A percentile compares a stretch with the other conserved stretches of the same genome.
Conservation (phyloP, 108 stramenopile species). For the Phaeodactylum tricornutum region DNA sequence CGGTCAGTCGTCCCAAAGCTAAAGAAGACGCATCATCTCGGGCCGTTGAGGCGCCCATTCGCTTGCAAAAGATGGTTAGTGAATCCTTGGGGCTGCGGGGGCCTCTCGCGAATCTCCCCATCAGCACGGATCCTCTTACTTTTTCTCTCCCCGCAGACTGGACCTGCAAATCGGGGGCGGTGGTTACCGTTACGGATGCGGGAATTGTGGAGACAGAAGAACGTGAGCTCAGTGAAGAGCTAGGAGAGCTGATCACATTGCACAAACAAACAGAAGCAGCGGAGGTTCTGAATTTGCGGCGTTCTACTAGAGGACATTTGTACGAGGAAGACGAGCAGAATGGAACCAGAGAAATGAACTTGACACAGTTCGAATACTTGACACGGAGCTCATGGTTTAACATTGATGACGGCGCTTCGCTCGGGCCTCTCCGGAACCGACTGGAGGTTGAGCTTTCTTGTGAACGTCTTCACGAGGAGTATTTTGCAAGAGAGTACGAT, state of each 20-base stretch:
- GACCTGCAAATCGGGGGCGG: constrained; percentile 15
- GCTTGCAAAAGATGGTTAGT: constrained; percentile 24
- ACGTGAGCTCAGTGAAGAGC: constrained; percentile 10
- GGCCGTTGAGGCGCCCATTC: constrained; percentile 31
- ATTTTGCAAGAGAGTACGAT: constrained; percentile 54
- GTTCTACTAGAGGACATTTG: constrained; percentile 18
- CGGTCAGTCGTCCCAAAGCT: not conserved
- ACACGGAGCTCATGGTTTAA: too few species aligned
- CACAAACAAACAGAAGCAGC: constrained; percentile 17
- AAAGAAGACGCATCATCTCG: constrained; percentile 30
- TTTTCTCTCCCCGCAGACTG: constrained; percentile 32
- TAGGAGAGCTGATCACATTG: constrained; percentile 21
- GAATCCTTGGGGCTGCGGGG: constrained; percentile 32
- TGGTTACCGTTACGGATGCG: not conserved
- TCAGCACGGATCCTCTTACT: constrained; percentile 16
- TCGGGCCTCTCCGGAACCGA: constrained; percentile 20
- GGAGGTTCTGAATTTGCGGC: constrained; percentile 17
- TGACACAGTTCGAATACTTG: not conserved
- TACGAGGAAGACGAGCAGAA: not conserved
- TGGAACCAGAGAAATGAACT: not conserved
- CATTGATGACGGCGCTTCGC: not conserved
- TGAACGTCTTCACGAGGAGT: constrained; percentile 59
- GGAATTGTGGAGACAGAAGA: constrained; percentile 2
- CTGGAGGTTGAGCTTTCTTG: constrained; percentile 43
- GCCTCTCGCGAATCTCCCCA: constrained; percentile 30